Conservation (phyloP, 2,329 filamentous ascomycete species). For the Botrytis elliptica region DNA sequence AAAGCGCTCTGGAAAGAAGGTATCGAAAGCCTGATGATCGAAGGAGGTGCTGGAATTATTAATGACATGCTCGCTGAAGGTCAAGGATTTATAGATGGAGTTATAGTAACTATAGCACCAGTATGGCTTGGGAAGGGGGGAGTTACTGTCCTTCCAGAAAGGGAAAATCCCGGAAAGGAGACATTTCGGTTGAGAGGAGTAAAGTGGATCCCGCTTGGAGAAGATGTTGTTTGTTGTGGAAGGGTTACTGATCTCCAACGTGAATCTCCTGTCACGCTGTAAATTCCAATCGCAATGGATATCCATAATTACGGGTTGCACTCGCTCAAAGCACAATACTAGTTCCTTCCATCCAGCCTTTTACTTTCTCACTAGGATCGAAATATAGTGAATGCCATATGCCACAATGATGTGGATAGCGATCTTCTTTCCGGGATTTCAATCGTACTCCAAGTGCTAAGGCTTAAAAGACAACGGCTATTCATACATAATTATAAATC, state of each 20-base stretch:
- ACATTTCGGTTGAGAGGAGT: constrained; percentile 25
- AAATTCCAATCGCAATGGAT: neutral
- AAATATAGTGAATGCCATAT: neutral
- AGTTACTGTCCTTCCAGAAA: constrained; percentile 68
- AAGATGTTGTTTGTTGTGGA: constrained; percentile 30
- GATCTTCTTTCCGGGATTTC: neutral
- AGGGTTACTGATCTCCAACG: constrained; percentile 19
- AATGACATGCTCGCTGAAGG: constrained; percentile 72
- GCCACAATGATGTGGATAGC: neutral
- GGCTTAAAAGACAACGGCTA: neutral
- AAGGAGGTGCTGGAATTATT: constrained; percentile 81
- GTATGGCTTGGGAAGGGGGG: constrained; percentile 85
- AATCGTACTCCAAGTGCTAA: neutral
- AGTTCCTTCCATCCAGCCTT: neutral
- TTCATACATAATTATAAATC: neutral
- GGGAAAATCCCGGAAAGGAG: constrained; percentile 16
- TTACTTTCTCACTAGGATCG: neutral
- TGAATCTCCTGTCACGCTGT: too few relatives aligned
- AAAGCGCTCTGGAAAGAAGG: constrained; percentile 19
- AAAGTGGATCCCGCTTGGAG: constrained; percentile 29
- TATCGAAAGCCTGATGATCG: constrained; percentile 81
- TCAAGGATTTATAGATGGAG: constrained; percentile 65
- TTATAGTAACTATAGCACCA: constrained; percentile 87
- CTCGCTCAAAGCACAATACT: neutral
- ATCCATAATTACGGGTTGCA: neutral